Percentiles rank a stretch among this genome's conserved stretches.
These are phyloP conservation scores for Areca catechu DNA, from an alignment of 176 grass and related monocot genomes.

Conservation along the genomic window DNA sequence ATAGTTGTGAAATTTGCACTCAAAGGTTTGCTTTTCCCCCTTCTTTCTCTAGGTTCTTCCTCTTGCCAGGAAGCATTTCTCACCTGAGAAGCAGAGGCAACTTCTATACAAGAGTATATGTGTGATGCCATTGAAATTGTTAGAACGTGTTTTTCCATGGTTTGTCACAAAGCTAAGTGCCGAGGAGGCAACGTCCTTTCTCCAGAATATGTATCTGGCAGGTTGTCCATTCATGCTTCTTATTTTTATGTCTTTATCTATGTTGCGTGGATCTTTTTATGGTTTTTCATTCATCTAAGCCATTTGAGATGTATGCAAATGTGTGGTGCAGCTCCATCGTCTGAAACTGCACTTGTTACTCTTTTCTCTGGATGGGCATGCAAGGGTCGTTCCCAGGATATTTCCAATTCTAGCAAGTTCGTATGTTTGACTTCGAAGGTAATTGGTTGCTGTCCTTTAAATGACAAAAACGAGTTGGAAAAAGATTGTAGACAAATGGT, in stretches of 20 bases:
- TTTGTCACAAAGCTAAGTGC: constrained; percentile 50
- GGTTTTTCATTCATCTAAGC: neutral
- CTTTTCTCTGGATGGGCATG: constrained; percentile 88
- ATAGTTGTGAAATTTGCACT: neutral
- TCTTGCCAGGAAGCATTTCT: constrained; percentile 58
- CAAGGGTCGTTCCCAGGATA: constrained; percentile 49
- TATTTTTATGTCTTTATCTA: neutral
- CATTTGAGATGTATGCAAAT: neutral
- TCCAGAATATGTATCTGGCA: constrained; percentile 73
- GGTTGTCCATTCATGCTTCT: constrained; percentile 18
- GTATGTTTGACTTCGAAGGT: constrained; percentile 33
- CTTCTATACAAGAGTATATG: constrained; percentile 61
- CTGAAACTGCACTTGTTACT: constrained; percentile 61
- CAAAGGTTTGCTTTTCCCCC: no score
- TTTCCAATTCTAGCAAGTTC: constrained; percentile 37
- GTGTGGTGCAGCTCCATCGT: constrained; percentile 51
- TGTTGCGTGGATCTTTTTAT: neutral
- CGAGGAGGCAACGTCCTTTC: constrained; percentile 47
- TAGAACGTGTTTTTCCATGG: constrained; percentile 80
- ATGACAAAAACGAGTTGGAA: constrained; percentile 21
- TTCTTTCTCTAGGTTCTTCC: constrained; percentile 55
- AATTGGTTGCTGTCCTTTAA: constrained; percentile 1
- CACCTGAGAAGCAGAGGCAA: constrained; percentile 51
- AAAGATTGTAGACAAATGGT: constrained; percentile 17
- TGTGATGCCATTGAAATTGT: constrained; percentile 72